Base-by-base conservation (phyloP, 2,329 filamentous ascomycete genomes). In the Lizonia empirigonia region DNA sequence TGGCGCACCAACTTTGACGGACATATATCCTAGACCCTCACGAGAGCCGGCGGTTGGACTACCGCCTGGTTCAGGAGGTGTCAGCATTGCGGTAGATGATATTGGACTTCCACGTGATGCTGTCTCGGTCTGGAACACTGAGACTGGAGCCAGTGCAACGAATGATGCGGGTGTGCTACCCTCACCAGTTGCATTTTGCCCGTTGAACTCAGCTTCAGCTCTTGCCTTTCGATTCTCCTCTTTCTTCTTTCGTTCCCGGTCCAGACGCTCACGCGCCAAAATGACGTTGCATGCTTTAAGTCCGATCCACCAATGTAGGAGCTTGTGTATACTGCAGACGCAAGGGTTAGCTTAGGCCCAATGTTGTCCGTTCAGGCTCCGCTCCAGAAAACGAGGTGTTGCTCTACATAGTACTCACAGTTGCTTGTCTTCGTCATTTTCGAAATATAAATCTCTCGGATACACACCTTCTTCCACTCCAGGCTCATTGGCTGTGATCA, bases 251-350 rank as follows among this genome's bases (percentile, higher is more conserved):
- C 67, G 58, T 44, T 71, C 68, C 20, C 69, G 67, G 35, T 69
- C 69, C 19, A 70, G 50, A 10, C 69, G 67, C 32, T 71, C 68
- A 26, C 69, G 68, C 16, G 69, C 69, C 34, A 71, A 52, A 18
- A 72, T 71, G 23, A 71, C 68, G 45, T 72, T 72, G 53, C 67
- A 71, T 19, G 67, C 69, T 52, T 72, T 72, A 30, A 70, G 62
- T 3, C 69, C 69, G 26, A 70, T 66, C 69, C 69, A 72, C 69
- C 69, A 72, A 53, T 72, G 69, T 23, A 72, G 56, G 8, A 72
- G 53, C 37, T 64, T 66, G 37, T 66, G 65, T 30, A 72, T 69
- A n/a, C 69, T 72, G 38, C 1, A 24, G 19, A 12, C n/a, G n/a
- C 23, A 8, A 24, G 9, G 10, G 40, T 66, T 39, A 65, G 57